Evolutionary conservation across 352 stramenopile genomes (phyloP).

Genomic region (Pythium angustatum): DNA sequence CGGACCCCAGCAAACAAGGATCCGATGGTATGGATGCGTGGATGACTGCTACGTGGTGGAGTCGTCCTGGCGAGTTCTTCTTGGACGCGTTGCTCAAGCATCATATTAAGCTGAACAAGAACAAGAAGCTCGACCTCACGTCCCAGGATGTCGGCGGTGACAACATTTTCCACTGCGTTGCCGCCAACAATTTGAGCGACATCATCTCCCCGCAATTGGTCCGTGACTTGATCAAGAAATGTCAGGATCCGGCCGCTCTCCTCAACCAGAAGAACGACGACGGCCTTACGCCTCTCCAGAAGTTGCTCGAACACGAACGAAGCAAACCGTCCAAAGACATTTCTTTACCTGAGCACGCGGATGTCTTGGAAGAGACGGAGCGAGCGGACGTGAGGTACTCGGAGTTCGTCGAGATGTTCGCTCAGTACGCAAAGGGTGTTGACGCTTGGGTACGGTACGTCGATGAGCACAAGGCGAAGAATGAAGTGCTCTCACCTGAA

Average conservation of each 20-base stretch:
- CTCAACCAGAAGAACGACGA: slow-evolving; percentile 50
- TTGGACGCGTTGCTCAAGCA: slow-evolving; percentile 53
- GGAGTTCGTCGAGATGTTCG: slow-evolving; percentile 52
- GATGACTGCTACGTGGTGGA: slow-evolving; percentile 50
- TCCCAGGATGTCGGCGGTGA: slow-evolving; percentile 26
- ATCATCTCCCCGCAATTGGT: slow-evolving; percentile 39
- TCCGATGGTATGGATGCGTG: slow-evolving; percentile 59
- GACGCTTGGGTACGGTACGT: slow-evolving; percentile 44
- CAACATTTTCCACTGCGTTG: slow-evolving; percentile 74
- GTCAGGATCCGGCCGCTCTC: slow-evolving; percentile 32
- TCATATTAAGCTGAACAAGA: slow-evolving; percentile 36
- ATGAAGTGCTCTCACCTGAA: slow-evolving; percentile 3
- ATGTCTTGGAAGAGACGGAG: slow-evolving; percentile 41
- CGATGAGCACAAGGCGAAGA: slow-evolving; percentile 28
- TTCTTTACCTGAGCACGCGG: slow-evolving; percentile 29
- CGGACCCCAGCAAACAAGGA: slow-evolving; percentile 37
- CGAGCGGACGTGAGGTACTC: slow-evolving; percentile 45
- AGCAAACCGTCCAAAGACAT: slow-evolving; percentile 19
- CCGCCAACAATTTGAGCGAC: slow-evolving; percentile 20
- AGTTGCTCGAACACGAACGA: slow-evolving; percentile 44
- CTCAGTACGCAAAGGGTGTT: slow-evolving; percentile 36
- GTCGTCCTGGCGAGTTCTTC: slow-evolving; percentile 41
- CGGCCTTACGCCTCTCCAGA: slow-evolving; percentile 55
- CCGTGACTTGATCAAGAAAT: slow-evolving; percentile 37
- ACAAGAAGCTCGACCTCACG: slow-evolving; percentile 36